These are phyloP conservation scores for Termitomyces sp. DNA, from an alignment of 768 basidiomycete genomes.

Conservation along the genomic window DNA sequence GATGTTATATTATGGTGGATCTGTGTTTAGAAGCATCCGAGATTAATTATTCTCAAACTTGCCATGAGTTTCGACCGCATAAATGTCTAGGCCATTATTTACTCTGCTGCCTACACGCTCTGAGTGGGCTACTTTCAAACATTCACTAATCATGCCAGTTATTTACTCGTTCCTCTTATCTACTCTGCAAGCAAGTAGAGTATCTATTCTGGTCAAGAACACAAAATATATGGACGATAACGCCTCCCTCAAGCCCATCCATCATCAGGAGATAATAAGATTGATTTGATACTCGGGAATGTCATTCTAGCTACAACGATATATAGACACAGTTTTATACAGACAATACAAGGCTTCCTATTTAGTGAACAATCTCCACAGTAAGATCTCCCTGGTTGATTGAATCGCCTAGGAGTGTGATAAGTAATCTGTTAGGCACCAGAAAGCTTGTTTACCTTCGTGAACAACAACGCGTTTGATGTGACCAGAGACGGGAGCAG, in stretches of 20 bases:
- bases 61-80: neutral
- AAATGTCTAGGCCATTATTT: too few species aligned
- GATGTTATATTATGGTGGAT: neutral
- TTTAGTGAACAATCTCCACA: constrained; percentile 69
- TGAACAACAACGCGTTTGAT: constrained; percentile 90
- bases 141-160: too few species aligned
- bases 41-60: neutral
- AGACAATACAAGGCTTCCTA: neutral
- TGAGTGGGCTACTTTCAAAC: neutral
- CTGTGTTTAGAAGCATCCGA: neutral
- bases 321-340: neutral
- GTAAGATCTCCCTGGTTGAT: constrained; percentile 92
- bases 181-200: too few species aligned
- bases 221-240: neutral
- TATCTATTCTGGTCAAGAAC: neutral
- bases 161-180: too few species aligned
- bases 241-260: too few species aligned
- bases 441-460: constrained; percentile 53
- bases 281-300: neutral
- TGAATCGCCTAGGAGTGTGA: constrained; percentile 66
- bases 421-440: neutral
- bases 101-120: too few species aligned
- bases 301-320: constrained; percentile 1
- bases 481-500: constrained; percentile 94
- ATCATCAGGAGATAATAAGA: neutral